These are phyloP conservation scores for Neurospora sublineolata DNA, from an alignment of 495 filamentous ascomycete genomes.

Conservation along the genomic window DNA sequence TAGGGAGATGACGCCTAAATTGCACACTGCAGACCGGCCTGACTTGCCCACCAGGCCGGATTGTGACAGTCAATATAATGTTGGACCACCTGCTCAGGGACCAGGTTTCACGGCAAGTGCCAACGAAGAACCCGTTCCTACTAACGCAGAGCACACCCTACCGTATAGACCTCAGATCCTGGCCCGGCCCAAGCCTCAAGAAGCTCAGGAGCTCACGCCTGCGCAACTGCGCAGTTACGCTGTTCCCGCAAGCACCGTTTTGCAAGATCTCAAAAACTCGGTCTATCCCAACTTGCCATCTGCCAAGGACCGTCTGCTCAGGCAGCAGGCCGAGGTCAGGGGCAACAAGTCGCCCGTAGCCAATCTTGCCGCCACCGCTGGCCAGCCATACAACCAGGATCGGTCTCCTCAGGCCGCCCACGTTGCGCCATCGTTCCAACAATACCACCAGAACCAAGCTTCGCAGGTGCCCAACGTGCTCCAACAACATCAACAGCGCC, in stretches of 20 bases:
- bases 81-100: conserved; percentile 15
- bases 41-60: conserved; percentile 8
- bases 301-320: conserved; percentile 10
- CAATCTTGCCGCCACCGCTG: conserved; percentile 6
- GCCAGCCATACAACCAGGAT: conserved; percentile 12
- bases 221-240: conserved; percentile 11
- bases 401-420: conserved; percentile 3
- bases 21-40: conserved; percentile 4
- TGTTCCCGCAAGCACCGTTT: neutral
- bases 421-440: conserved; percentile 7
- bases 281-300: conserved; percentile 10
- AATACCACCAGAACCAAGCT: conserved; percentile 6
- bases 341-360: conserved; percentile 12
- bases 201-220: conserved; percentile 3
- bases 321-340: conserved; percentile 8
- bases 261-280: conserved; percentile 5
- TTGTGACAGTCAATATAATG: conserved; percentile 5
- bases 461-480: neutral
- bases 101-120: conserved; percentile 15
- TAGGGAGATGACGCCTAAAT: conserved; percentile 8
- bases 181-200: conserved; percentile 22
- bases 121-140: conserved; percentile 21
- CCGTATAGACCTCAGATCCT: conserved; percentile 33
- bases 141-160: conserved; percentile 29
- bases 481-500: conserved; percentile 11